Conservation (phyloP, 148 eudicot genomes). For the Arctostaphylos glauca region DNA sequence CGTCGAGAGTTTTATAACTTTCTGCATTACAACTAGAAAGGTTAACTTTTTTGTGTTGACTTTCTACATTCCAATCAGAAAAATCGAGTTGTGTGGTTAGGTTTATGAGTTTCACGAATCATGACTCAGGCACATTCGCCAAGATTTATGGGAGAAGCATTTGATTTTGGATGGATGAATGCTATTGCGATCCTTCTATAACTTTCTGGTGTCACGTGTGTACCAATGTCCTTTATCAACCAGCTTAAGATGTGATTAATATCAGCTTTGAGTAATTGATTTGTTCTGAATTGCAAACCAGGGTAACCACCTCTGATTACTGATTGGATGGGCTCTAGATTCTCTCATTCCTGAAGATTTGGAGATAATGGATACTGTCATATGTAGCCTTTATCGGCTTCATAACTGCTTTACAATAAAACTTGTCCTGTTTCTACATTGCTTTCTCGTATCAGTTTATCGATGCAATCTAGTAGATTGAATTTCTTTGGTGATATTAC, state of each 20-base stretch:
- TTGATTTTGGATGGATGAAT: not conserved
- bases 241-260: not conserved
- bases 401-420: not conserved
- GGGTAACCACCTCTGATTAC: not conserved
- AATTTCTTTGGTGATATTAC: not conserved
- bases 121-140: too few relatives aligned
- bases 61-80: too few relatives aligned
- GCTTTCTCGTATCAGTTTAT: not conserved
- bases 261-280: not conserved
- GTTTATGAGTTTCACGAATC: too few relatives aligned
- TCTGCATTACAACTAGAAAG: too few relatives aligned
- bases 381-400: not conserved
- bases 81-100: too few relatives aligned
- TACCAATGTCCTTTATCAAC: not conserved
- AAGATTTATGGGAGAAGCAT: not conserved
- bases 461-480: not conserved
- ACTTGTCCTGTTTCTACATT: not conserved
- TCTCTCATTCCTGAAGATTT: not conserved
- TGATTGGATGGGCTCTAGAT: not conserved
- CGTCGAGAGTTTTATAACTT: too few relatives aligned
- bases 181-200: not conserved
- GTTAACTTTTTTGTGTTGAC: too few relatives aligned
- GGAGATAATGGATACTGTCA: not conserved
- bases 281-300: not conserved
- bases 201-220: not conserved